Base-by-base conservation (phyloP, 306 rosid genomes). In the Ceratonia siliqua region DNA sequence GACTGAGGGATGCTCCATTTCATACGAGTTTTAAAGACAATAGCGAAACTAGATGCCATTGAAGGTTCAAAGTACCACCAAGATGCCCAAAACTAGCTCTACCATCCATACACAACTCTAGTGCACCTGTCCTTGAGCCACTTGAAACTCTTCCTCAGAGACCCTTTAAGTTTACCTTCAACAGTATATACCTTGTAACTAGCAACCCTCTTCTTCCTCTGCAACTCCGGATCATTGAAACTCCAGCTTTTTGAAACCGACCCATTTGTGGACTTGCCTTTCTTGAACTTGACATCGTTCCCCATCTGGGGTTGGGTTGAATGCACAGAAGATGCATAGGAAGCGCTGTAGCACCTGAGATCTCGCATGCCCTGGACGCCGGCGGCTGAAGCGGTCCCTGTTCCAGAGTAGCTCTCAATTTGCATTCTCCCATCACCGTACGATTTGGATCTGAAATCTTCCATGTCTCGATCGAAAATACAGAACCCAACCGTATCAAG, bases 141-240 rank as follows among this genome's bases (percentile, higher is more conserved):
- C 83, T 85, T 82, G 74, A 91, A 85, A 74, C 96, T 91, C 88
- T 89, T 94, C 75, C 92, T 81, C 6, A 94, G 36, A 36, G 94
- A 85, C 2, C 98, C 97, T 74, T 91, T 91, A 35, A 94, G 90
- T 77, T 89, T 94, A 11, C 98, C 98, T 79, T 94, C 98, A 75
- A 89, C 91, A 4, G 90, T 21, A 70, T 94, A 94, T 33, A 89
- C 97, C 82, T 94, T 94, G 66, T 94, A 94, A 81, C 98, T 86
- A 14, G 97, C 98, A 3, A 94, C 97, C 73, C 97, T 89, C 75
- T 86, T 94, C 85, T 87, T 91, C 87, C 98, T 84, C 94, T 89
- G 92, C 83, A 91, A 65, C 81, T 94, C 98, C 2, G 98, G 96
- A 73, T 94, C 98, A 61, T 59, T 84, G 20, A 94, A 84, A 35